Evolutionary conservation across 2,329 filamentous ascomycete species (phyloP).

Genomic region (Aspergillus puulaauensis): DNA sequence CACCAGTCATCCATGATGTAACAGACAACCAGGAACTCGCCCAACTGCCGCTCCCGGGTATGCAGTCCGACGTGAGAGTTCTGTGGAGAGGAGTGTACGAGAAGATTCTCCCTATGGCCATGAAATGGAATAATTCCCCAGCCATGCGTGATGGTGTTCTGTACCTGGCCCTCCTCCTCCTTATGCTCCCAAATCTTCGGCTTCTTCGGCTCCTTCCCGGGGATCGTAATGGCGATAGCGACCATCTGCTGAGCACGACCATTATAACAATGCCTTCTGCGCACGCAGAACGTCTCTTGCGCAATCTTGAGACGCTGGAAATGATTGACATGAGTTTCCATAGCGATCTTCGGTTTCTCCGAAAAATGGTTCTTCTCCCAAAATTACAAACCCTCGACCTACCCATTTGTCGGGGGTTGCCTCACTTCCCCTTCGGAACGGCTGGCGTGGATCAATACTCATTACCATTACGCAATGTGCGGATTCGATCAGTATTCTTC

Average conservation of each 20-base stretch:
- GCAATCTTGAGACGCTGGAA: no score
- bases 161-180: not conserved
- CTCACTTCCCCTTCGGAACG: not conserved
- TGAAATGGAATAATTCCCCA: not conserved
- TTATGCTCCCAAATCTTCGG: not conserved
- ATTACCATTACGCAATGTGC: not conserved
- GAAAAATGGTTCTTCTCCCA: no score
- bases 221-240: not conserved
- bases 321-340: no score
- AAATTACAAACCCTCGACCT: not conserved
- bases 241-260: not conserved
- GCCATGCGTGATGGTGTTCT: not conserved
- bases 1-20: not conserved
- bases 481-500: not conserved
- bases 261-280: not conserved
- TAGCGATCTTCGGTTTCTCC: no score
- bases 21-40: not conserved
- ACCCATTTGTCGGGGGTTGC: not conserved
- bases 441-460: no score
- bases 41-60: not conserved
- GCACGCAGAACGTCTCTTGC: no score
- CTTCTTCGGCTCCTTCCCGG: not conserved
- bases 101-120: not conserved
- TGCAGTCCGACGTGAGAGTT: not conserved
- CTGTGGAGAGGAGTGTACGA: not conserved